Conservation (phyloP, 2,329 filamentous ascomycete species). For the Neurospora sp. region DNA sequence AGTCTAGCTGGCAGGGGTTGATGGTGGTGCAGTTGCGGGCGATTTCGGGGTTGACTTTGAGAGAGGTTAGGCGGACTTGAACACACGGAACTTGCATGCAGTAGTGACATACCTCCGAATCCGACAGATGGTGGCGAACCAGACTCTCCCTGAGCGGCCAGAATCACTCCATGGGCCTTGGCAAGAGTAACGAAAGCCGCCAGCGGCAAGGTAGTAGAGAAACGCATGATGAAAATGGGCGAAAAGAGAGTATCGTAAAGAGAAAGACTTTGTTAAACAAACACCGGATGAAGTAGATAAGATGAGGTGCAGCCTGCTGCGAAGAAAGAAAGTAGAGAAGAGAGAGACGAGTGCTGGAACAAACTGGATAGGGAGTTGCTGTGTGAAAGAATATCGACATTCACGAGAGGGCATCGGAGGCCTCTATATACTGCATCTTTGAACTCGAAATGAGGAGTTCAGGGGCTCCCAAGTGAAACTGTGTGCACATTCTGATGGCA, state of each 20-base stretch:
- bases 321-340: not conserved
- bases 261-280: not conserved
- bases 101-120: constrained; percentile 31
- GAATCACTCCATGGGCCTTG: constrained; percentile 36
- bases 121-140: constrained; percentile 38
- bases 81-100: not conserved
- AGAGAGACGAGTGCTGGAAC: not conserved
- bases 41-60: constrained; percentile 39
- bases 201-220: constrained; percentile 19
- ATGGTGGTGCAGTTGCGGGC: constrained; percentile 55
- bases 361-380: not conserved
- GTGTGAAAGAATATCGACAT: not conserved
- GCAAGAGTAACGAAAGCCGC: constrained; percentile 26
- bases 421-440: not conserved
- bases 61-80: not conserved
- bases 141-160: constrained; percentile 34
- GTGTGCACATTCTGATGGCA: not conserved
- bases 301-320: not conserved
- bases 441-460: not conserved
- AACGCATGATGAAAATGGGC: constrained; percentile 3
- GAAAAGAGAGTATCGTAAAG: not conserved
- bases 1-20: constrained; percentile 56
- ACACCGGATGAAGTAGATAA: not conserved
- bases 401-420: not conserved
- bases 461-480: not conserved